phyloP scores from a whole-genome alignment of 441 rosid genomes.

The Gossypium schwendimanii region DNA sequence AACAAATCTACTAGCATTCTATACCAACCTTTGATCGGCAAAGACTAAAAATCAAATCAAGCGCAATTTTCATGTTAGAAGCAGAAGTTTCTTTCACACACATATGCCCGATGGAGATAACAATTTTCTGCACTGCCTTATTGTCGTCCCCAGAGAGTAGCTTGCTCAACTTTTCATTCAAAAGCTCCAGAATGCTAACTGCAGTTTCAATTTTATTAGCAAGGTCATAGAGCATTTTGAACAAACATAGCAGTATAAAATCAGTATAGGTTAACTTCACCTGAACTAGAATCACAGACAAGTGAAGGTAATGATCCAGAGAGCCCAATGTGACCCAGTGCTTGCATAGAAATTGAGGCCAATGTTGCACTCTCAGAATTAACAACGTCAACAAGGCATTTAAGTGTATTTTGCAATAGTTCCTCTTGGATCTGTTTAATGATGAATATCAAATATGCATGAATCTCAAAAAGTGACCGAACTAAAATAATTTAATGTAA shows the following conservation, averaged over 20 bases:
- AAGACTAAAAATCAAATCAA: slow-evolving; percentile 76
- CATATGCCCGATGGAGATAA: slow-evolving; percentile 80
- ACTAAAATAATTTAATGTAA: not conserved
- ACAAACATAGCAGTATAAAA: slow-evolving; percentile 10
- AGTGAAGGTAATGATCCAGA: slow-evolving; percentile 60
- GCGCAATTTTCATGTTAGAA: slow-evolving; percentile 56
- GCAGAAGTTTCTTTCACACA: slow-evolving; percentile 70
- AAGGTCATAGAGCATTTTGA: slow-evolving; percentile 11
- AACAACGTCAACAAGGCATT: slow-evolving; percentile 61
- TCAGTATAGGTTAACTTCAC: slow-evolving; percentile 33
- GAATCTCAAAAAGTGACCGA: not conserved
- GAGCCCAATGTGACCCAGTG: slow-evolving; percentile 89
- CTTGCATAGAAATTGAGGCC: slow-evolving; percentile 93
- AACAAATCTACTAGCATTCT: not conserved
- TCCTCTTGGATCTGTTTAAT: slow-evolving; percentile 54
- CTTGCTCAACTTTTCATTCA: slow-evolving; percentile 74
- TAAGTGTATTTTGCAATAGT: slow-evolving; percentile 55
- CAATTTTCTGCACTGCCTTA: slow-evolving; percentile 76
- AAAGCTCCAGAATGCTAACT: slow-evolving; percentile 49
- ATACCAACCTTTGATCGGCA: slow-evolving; percentile 80
- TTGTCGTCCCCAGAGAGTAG: slow-evolving; percentile 76
- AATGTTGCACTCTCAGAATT: slow-evolving; percentile 62
- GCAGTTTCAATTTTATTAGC: slow-evolving; percentile 32
- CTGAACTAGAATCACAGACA: slow-evolving; percentile 49
- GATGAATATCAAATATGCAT: slow-evolving; percentile 11